phyloP scores from a whole-genome alignment of 2,329 filamentous ascomycete genomes.

The Alternaria novae-zelandiae region DNA sequence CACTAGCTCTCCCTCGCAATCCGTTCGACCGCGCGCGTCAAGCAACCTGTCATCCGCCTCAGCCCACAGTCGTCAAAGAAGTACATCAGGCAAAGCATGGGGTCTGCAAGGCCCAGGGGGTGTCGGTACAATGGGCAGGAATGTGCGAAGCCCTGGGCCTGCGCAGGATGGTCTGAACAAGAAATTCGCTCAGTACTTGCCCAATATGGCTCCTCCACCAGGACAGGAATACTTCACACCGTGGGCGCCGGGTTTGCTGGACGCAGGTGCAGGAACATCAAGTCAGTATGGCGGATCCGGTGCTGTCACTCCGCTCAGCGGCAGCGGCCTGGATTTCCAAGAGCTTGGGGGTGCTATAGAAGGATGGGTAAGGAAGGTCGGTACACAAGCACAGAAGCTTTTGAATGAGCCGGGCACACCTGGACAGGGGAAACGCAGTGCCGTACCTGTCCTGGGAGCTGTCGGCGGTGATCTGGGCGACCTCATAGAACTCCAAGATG shows the following conservation, averaged over 20 bases:
- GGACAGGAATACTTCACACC: slow-evolving; percentile 62
- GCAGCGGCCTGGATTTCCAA: slow-evolving; percentile 64
- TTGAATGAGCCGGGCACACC: slow-evolving; percentile 43
- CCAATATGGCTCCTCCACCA: slow-evolving; percentile 68
- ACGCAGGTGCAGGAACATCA: slow-evolving; percentile 37
- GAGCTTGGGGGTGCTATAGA: slow-evolving; percentile 88
- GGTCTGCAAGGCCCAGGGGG: slow-evolving; percentile 81
- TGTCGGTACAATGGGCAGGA: slow-evolving; percentile 79
- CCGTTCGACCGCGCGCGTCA: slow-evolving; percentile 41
- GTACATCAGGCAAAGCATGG: slow-evolving; percentile 54
- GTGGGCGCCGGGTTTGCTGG: slow-evolving; percentile 46
- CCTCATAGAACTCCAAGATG: slow-evolving; percentile 72
- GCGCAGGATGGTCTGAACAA: slow-evolving; percentile 84
- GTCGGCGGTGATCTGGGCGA: slow-evolving; percentile 62
- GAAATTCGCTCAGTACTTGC: slow-evolving; percentile 83
- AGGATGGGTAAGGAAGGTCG: slow-evolving; percentile 86
- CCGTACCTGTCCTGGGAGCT: slow-evolving; percentile 47
- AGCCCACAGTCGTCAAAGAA: slow-evolving; percentile 43
- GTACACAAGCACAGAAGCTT: slow-evolving; percentile 62
- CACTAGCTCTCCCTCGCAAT: slow-evolving; percentile 48
- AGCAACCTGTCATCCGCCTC: slow-evolving; percentile 49
- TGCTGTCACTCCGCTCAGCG: slow-evolving; percentile 35
- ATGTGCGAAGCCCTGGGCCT: slow-evolving; percentile 77
- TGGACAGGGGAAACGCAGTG: slow-evolving; percentile 37
- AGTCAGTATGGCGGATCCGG: slow-evolving; percentile 39